Base-by-base conservation (phyloP, 2,329 filamentous ascomycete genomes). In the Teratosphaeria destructans region DNA sequence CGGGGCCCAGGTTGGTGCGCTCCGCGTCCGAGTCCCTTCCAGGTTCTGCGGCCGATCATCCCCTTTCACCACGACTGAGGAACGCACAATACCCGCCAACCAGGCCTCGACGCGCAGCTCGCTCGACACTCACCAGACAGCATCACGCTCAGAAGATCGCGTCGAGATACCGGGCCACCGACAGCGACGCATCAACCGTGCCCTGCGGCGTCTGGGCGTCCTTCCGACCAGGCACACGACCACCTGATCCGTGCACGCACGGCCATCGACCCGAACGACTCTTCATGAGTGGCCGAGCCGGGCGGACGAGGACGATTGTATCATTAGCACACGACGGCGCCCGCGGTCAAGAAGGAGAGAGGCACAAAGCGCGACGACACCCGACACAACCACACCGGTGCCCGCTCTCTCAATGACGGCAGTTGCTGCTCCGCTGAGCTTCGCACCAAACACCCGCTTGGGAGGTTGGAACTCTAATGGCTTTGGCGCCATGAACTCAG, bases 401-500 rank as follows among this genome's bases (percentile, higher is more conserved):
- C 39, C 59, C 37, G 32, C 53, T 26, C 54, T 47, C 27, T 55
- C 64, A 71, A 86, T 86, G 83, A 86, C 84, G 78, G 84, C 84
- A 70, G 84, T 87, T 71, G 84, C 83, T 71, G 82, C 82, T 75
- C 82, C 82, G 64, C 79, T 83, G 68, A 62, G 81, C 72, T 82
- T 85, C 70, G 82, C 85, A 77, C 81, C 80, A 78, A 73, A 59
- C 58, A 66, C 64, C 52, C 65, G 65, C 54, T 54, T 69, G 60
- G 81, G 80, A 83, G 55, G 55, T 47, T 85, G 83, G 83, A 83
- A 79, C 74, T 76, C 75, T 77, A 80, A 81, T 75, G 77, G 76
- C 75, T 77, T 84, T 68, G 80, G 82, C 78, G 81, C 87, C 71
- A 89, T 90, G 85, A 89, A 88, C 77, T 78, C 86, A 73, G 90